Evolutionary conservation across 2,329 filamentous ascomycete species (phyloP).

Genomic region (Claviceps cyperi): DNA sequence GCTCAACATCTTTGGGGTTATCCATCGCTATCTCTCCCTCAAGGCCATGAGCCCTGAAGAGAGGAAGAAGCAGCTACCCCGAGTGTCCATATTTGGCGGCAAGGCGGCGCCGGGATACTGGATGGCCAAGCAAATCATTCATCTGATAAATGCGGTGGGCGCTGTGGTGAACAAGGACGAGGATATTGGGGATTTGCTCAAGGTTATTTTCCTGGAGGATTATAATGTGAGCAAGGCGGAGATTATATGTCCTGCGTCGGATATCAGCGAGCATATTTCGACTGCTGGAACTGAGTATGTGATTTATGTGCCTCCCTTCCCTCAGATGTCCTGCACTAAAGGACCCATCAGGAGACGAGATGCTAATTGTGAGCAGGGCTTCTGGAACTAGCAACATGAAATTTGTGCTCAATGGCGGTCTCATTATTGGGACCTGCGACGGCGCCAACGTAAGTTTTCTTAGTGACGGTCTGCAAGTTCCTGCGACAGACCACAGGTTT

Average conservation of each 20-base stretch:
- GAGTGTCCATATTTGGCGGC: constrained; percentile 92
- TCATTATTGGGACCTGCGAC: constrained; percentile 96
- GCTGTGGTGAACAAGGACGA: constrained; percentile 81
- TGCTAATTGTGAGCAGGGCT: constrained; percentile 26
- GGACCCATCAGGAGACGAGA: too few relatives aligned
- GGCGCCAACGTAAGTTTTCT: constrained; percentile 71
- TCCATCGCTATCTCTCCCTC: constrained; percentile 80
- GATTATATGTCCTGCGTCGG: constrained; percentile 85
- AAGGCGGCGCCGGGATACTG: constrained; percentile 98
- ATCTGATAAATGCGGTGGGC: constrained; percentile 86
- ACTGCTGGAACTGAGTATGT: constrained; percentile 82
- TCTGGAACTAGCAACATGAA: constrained; percentile 98
- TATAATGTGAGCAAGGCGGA: constrained; percentile 99
- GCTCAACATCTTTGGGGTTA: constrained; percentile 96
- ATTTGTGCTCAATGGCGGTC: constrained; percentile 90
- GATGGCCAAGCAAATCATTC: constrained; percentile 99
- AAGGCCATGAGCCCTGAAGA: constrained; percentile 75
- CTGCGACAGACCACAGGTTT: not conserved
- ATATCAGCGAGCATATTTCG: constrained; percentile 96
- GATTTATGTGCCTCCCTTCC: not conserved
- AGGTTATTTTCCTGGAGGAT: constrained; percentile 94
- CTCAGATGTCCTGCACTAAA: too few relatives aligned
- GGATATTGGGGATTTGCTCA: constrained; percentile 85
- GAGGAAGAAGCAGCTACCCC: constrained; percentile 70
- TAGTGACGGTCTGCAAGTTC: too few relatives aligned